Percentiles rank a stretch among this genome's conserved stretches.
Evolutionary conservation across 208 protist species (phyloP).

Genomic region (Strigomonas galati): DNA sequence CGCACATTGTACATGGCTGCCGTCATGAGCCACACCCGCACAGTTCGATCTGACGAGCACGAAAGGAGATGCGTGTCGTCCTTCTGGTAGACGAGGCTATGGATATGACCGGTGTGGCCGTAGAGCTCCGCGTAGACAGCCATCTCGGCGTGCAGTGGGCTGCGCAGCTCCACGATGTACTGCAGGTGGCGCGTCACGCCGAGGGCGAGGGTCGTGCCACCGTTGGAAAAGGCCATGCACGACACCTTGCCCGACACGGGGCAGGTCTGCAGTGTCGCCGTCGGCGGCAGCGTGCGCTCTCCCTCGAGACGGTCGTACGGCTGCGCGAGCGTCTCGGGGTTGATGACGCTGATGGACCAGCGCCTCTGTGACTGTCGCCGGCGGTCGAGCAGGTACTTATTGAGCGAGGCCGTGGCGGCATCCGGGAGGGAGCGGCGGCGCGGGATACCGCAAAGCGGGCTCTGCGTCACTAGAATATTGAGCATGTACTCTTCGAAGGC

Average conservation of each 20-base stretch:
- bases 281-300: slow-evolving; percentile 64
- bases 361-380: background rate
- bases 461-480: slow-evolving; percentile 25
- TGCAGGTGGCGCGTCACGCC: slow-evolving; percentile 60
- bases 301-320: slow-evolving; percentile 44
- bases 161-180: slow-evolving; percentile 59
- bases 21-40: slow-evolving; percentile 47
- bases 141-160: slow-evolving; percentile 30
- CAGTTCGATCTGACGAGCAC: slow-evolving; percentile 72
- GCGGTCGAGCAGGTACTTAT: background rate
- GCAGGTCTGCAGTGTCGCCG: slow-evolving; percentile 36
- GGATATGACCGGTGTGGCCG: slow-evolving; percentile 66
- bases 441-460: background rate
- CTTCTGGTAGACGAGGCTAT: slow-evolving; percentile 48
- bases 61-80: slow-evolving; percentile 57
- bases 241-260: slow-evolving; percentile 51
- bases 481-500: slow-evolving; percentile 67
- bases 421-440: background rate
- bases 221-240: slow-evolving; percentile 53
- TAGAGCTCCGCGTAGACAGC: slow-evolving; percentile 31
- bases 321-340: slow-evolving; percentile 22
- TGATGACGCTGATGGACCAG: slow-evolving; percentile 18
- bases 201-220: slow-evolving; percentile 38
- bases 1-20: background rate
- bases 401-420: background rate